Conservation (phyloP, 352 stramenopile genomes). For the Blastocystis sp. region DNA sequence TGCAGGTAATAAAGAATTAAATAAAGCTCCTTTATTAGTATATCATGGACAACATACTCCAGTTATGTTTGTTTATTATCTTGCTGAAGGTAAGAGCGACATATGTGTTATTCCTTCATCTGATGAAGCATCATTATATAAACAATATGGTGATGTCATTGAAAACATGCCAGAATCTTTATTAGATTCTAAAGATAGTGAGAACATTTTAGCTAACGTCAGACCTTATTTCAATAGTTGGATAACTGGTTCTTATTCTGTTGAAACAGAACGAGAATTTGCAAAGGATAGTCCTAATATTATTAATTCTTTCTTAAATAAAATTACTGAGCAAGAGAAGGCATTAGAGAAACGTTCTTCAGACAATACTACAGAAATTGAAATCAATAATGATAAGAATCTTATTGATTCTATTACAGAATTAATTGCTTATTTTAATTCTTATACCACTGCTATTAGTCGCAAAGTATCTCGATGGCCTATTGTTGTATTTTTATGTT, state of each 20-base stretch:
- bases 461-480: slow-evolving; percentile 27
- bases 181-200: no score
- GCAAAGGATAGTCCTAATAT: background rate
- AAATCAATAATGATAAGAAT: background rate
- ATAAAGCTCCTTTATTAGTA: slow-evolving; percentile 26
- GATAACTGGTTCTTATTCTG: no score
- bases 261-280: no score
- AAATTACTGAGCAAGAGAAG: no score
- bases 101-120: background rate
- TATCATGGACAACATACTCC: slow-evolving; percentile 28
- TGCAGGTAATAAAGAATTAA: no score
- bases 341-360: no score
- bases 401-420: background rate
- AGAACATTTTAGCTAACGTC: no score
- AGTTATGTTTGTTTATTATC: background rate
- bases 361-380: background rate
- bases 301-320: slow-evolving; percentile 7
- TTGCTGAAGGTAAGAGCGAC: background rate
- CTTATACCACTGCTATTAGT: background rate
- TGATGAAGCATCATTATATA: background rate
- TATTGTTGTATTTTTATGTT: slow-evolving; percentile 24
- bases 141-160: no score
- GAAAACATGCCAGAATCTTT: no score
- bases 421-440: background rate
- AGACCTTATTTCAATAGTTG: no score